Conservation (phyloP, 805 yeast genomes). For the Candida nitratophila region DNA sequence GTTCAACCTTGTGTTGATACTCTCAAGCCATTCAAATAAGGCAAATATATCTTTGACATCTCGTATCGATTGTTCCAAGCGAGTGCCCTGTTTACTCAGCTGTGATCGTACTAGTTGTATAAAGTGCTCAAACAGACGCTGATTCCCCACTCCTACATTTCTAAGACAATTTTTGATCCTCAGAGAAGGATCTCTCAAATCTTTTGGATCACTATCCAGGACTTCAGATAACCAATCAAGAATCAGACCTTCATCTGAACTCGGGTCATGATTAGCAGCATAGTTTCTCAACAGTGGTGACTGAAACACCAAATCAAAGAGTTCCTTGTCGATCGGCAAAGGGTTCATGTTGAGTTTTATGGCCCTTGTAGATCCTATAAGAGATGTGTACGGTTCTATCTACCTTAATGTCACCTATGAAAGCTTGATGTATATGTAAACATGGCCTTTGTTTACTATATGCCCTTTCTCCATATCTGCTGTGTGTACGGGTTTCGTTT, state of each 20-base stretch:
- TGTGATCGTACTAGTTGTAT: slow-evolving; percentile 9
- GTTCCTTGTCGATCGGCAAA: background rate
- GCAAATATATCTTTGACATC: background rate
- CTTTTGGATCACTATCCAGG: slow-evolving; percentile 2
- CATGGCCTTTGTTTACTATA: too few species aligned
- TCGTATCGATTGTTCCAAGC: background rate
- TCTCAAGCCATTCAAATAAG: slow-evolving; percentile 12
- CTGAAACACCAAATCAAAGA: background rate
- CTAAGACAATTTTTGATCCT: slow-evolving; percentile 15
- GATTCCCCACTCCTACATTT: slow-evolving; percentile 10
- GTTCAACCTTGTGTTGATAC: slow-evolving; percentile 5
- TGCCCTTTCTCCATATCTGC: too few species aligned
- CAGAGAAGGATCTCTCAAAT: slow-evolving; percentile 12
- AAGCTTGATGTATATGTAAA: too few species aligned
- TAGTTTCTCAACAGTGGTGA: background rate
- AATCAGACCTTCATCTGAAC: slow-evolving; percentile 13
- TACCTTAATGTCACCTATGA: too few species aligned
- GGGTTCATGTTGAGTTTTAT: background rate
- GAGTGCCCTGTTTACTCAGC: slow-evolving; percentile 9
- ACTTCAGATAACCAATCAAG: slow-evolving; percentile 20
- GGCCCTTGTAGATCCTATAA: too few species aligned
- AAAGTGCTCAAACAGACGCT: slow-evolving; percentile 9
- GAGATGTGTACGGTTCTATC: too few species aligned
- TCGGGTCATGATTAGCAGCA: slow-evolving; percentile 12
- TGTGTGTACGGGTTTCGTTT: too few species aligned